Percentiles rank a stretch among this genome's conserved stretches.
phyloP scores from a whole-genome alignment of 257 asterid species.

The Forsythia viridissima region DNA sequence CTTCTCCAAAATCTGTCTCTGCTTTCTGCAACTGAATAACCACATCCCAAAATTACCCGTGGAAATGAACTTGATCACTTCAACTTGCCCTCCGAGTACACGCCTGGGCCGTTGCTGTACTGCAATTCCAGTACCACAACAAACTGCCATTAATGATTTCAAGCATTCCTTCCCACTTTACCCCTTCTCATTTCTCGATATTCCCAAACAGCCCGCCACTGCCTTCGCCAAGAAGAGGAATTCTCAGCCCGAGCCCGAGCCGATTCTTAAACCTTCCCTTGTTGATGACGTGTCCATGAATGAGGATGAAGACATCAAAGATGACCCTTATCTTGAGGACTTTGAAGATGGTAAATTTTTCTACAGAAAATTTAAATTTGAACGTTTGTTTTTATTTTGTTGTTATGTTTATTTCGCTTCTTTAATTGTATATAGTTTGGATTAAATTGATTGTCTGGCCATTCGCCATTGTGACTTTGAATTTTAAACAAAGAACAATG shows the following conservation, averaged over 20 bases:
- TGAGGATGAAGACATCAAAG: slow-evolving; percentile 39
- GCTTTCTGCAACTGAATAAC: not conserved
- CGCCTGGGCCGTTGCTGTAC: slow-evolving; percentile 9
- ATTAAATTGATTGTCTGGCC: not conserved
- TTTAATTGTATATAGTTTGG: not conserved
- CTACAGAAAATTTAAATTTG: not conserved
- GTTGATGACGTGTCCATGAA: slow-evolving; percentile 42
- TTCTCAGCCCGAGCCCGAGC: slow-evolving; percentile 47
- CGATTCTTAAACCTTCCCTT: slow-evolving; percentile 47
- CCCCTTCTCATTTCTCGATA: slow-evolving; percentile 18
- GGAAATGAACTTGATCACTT: slow-evolving; percentile 33
- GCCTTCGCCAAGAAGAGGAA: slow-evolving; percentile 46
- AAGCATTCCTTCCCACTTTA: slow-evolving; percentile 28
- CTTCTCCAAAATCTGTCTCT: not conserved
- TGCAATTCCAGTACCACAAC: slow-evolving; percentile 19
- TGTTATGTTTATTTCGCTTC: not conserved
- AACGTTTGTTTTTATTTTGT: not conserved
- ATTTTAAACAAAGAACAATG: not conserved
- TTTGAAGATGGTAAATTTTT: slow-evolving; percentile 47
- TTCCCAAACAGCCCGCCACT: slow-evolving; percentile 24
- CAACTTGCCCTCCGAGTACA: slow-evolving; percentile 19
- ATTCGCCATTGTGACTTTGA: not conserved
- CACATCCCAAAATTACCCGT: not conserved
- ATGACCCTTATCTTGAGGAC: slow-evolving; percentile 42
- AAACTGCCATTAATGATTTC: slow-evolving; percentile 18